A percentile compares a stretch with the other conserved stretches of the same genome.
Evolutionary conservation across 2,329 filamentous ascomycete genomes (phyloP).

Genomic region (Dactylellina leptospora): DNA sequence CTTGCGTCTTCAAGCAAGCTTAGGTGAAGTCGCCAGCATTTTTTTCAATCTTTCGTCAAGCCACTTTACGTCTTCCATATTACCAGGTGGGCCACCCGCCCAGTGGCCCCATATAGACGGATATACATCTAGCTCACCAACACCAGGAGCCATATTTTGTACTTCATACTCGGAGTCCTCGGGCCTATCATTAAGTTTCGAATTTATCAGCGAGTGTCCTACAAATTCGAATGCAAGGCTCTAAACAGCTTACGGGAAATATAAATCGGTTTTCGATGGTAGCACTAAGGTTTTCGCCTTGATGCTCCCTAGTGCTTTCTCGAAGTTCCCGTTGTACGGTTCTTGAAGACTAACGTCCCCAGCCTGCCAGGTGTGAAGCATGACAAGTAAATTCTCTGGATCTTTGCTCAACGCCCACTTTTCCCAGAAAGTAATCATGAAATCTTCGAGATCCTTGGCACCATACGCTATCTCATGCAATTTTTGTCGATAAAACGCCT

Average conservation of each 20-base stretch:
- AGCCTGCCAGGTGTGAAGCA: constrained; percentile 81
- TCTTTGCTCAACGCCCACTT: constrained; percentile 76
- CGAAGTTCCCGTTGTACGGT: constrained; percentile 73
- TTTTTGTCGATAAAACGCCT: constrained; percentile 78
- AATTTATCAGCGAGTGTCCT: background rate
- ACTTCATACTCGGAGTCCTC: constrained; percentile 82
- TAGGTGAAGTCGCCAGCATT: constrained; percentile 59
- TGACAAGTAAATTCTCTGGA: constrained; percentile 76
- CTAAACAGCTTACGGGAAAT: constrained; percentile 69
- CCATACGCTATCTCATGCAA: constrained; percentile 66
- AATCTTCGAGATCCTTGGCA: constrained; percentile 75
- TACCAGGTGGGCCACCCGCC: constrained; percentile 76
- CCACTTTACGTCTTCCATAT: constrained; percentile 75
- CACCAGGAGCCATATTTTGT: constrained; percentile 67
- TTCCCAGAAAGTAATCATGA: constrained; percentile 80
- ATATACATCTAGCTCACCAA: constrained; percentile 67
- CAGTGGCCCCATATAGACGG: constrained; percentile 74
- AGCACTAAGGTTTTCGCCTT: constrained; percentile 77
- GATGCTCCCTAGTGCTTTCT: constrained; percentile 72
- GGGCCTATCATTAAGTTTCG: constrained; percentile 63
- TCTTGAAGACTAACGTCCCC: constrained; percentile 75
- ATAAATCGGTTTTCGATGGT: constrained; percentile 77
- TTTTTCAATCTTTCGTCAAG: constrained; percentile 70
- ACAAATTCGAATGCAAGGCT: constrained; percentile 58
- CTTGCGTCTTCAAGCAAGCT: too few relatives aligned